Evolutionary conservation across 768 basidiomycete species (phyloP), one percentile per base, ranked within the genome.

Genomic region (Suillus subalutaceus): DNA sequence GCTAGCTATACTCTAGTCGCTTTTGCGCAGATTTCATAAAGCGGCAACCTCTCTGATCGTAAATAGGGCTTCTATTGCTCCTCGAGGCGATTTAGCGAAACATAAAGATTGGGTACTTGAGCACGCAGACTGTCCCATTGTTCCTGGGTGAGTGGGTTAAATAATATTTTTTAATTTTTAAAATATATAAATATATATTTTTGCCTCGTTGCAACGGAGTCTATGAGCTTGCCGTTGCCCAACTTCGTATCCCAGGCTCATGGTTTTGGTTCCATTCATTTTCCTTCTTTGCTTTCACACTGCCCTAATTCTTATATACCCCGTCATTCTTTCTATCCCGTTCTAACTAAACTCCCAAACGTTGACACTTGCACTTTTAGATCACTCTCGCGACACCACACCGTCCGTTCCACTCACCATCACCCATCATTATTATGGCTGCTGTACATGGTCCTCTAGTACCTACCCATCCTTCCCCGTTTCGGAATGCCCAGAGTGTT

Each of bases 1-100:
- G 37, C 23, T 26, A 6, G 12, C 30, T 56, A 20, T 20, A 46
- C 44, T 46, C 41, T 6, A 6, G 3, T 32, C 9, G 18, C 20
- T 16, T 20, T 41, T 41, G 3, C 59, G 26, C 59, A 43, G 59
- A n/a, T 62, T 52, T 58, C 63, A 64, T 64, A 62, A 68, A 30
- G 66, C 66, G 72, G 72, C 69, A 74, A 74, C 70, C 69, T 73
- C 68, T 62, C 67, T 64, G 62, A 44, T 52, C 41, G 57, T 61
- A 58, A 41, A 43, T 43, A 20, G 41, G 12, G 61, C 70, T 76
- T 77, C 68, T 74, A 62, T 32, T 71, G 69, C 72, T 73, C 75
- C 75, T 76, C 77, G 73, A 76, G 75, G 75, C 66, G 65, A 64
- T 52, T 69, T 78, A 77, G 75, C 75, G 75, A 78, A 56, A 65